Evolutionary conservation across 345 rosid species (phyloP).

Genomic region (Linum trigynum): DNA sequence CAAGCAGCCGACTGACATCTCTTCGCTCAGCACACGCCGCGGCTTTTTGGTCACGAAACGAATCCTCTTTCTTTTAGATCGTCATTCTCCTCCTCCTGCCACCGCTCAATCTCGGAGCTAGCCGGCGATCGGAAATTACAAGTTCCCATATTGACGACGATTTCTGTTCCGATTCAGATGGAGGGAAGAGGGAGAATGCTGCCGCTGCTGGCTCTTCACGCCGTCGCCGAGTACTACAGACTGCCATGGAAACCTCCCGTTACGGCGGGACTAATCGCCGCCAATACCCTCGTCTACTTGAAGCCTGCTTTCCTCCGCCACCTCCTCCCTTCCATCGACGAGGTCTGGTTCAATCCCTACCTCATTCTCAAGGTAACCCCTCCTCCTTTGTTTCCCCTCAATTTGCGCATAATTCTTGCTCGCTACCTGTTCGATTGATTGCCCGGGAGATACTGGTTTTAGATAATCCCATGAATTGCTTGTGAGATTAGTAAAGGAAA

Average conservation of each 20-base stretch:
- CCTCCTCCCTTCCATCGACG: constrained; percentile 53
- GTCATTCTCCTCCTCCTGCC: no score
- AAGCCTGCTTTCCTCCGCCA: constrained; percentile 55
- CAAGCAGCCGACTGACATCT: no score
- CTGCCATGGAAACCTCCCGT: constrained; percentile 89
- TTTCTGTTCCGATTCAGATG: constrained; percentile 12
- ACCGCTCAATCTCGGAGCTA: neutral
- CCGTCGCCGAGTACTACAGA: constrained; percentile 58
- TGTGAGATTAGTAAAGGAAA: neutral
- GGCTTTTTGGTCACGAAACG: no score
- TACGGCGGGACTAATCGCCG: constrained; percentile 69
- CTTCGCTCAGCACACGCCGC: no score
- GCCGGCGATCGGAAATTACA: neutral
- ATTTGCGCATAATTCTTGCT: neutral
- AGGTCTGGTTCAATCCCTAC: constrained; percentile 79
- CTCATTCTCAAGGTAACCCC: constrained; percentile 68
- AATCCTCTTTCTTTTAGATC: no score
- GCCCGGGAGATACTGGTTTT: neutral
- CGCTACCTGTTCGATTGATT: neutral
- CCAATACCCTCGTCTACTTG: constrained; percentile 64
- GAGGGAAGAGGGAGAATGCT: constrained; percentile 43
- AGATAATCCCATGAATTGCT: neutral
- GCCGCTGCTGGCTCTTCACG: constrained; percentile 66
- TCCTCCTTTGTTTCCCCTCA: neutral
- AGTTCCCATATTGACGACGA: neutral